phyloP scores from a whole-genome alignment of 257 asterid genomes.

The Jacaranda mimosifolia region DNA sequence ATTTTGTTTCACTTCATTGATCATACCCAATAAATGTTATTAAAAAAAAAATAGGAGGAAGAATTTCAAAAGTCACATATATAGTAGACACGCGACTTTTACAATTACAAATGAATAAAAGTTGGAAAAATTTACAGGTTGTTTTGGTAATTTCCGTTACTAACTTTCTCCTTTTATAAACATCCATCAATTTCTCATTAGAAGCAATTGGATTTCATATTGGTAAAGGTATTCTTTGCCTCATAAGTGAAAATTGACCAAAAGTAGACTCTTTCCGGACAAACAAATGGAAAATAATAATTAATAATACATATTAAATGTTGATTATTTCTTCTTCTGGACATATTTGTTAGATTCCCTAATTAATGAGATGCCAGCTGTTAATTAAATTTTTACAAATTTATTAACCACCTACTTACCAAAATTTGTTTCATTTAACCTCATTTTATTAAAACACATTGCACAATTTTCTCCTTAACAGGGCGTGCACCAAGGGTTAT shows the following conservation, averaged over 20 bases:
- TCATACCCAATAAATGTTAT: neutral
- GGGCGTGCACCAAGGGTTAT: no score
- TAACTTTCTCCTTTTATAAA: neutral
- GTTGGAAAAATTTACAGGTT: neutral
- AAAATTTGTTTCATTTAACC: neutral
- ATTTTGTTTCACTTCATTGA: no score
- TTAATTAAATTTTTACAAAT: neutral
- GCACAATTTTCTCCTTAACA: no score
- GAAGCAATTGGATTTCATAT: neutral
- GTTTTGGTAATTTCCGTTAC: neutral
- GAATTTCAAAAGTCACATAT: no score
- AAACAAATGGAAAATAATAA: neutral
- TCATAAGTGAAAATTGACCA: neutral
- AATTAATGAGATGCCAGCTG: neutral
- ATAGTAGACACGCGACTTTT: no score
- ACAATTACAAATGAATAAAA: no score
- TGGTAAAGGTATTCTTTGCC: neutral
- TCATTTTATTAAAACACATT: neutral
- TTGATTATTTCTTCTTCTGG: neutral
- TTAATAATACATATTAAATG: neutral
- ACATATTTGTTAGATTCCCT: neutral
- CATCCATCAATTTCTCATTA: neutral
- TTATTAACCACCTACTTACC: neutral
- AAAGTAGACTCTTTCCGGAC: neutral
- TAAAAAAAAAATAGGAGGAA: neutral